Evolutionary conservation across 2,329 filamentous ascomycete species (phyloP).

Genomic region (Monilinia laxa): DNA sequence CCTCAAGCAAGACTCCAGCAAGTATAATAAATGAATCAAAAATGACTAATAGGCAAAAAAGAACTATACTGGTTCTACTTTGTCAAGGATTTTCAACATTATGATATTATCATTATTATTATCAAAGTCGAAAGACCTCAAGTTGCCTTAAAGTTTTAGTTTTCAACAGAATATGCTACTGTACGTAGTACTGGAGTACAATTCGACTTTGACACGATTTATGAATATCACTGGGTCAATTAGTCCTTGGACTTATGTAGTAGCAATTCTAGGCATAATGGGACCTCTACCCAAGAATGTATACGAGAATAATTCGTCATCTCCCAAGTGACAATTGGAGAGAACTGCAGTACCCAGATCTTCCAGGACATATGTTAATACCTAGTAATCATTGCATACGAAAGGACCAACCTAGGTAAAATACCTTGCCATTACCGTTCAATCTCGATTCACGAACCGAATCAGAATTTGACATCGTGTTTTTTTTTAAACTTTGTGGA

Average conservation of each 20-base stretch:
- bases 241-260: background rate
- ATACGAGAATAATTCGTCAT: conserved; percentile 16
- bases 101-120: background rate
- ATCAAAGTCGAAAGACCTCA: background rate
- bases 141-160: conserved; percentile 3
- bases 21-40: background rate
- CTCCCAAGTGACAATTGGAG: background rate
- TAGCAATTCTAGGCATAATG: conserved; percentile 2
- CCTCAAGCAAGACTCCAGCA: too few species aligned
- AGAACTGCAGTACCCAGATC: background rate
- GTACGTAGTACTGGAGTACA: background rate
- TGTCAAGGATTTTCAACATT: conserved; percentile 19
- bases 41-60: background rate
- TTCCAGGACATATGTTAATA: background rate
- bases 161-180: conserved; percentile 1
- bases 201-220: conserved; percentile 9
- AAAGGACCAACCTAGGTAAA: conserved; percentile 6
- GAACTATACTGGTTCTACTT: conserved; percentile 10
- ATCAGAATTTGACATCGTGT: conserved; percentile 6
- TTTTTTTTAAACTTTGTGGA: conserved; percentile 9
- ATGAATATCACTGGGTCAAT: conserved; percentile 6
- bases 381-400: background rate
- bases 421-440: background rate
- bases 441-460: conserved; percentile 1
- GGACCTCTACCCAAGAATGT: background rate